Base-by-base conservation (phyloP, 371 early-diverging fungal genomes). In the Entomophthora muscae region DNA sequence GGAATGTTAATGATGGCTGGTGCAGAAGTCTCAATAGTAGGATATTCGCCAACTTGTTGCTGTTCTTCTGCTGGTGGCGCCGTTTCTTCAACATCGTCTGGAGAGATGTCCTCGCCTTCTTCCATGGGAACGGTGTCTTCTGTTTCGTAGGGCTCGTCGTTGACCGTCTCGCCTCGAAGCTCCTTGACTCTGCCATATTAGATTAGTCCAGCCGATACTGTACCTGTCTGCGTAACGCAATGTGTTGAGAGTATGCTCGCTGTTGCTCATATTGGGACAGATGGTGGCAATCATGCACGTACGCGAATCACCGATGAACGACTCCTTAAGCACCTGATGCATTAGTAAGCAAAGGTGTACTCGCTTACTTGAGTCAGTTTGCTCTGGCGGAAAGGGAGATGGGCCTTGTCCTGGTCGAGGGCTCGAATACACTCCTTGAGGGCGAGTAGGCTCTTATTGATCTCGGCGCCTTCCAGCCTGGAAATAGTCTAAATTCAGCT, bases 221-320 rank as follows among this genome's bases (percentile, higher is more conserved):
- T 77, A 88, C 87, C 90, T 77, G 71, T 95, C 94, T 3, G 98
- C 98, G 72, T 98, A 99, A 61, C 98, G 83, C 52, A 99, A 76
- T 2, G 99, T 99, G 70, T 99, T 99, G 29, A 99, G 78, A 0
- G 98, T 90, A 70, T 99, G 96, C 66, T 98, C 99, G 67, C 88
- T 84, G 77, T 94, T 95, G 31, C 84, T 78, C 30, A 81, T 81
- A 63, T 87, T 88, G 5, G 98, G 96, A 17, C 93, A 90, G 27
- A 99, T 84, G 1, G 96, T 99, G 0, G 97, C 98, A 60, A 99
- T 87, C 93, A 99, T 92, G 69, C 93, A 94, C 0, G 98, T 95
- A 22, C 90, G 82, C 23, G 96, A 94, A 68, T 94, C 89, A 23
- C 99, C 99, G 61, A 96, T 84, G 73, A 99, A 94, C 13, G 96